Evolutionary conservation across 768 basidiomycete species (phyloP), one percentile per base, ranked within the genome.

Genomic region (Hericium rajendrae): DNA sequence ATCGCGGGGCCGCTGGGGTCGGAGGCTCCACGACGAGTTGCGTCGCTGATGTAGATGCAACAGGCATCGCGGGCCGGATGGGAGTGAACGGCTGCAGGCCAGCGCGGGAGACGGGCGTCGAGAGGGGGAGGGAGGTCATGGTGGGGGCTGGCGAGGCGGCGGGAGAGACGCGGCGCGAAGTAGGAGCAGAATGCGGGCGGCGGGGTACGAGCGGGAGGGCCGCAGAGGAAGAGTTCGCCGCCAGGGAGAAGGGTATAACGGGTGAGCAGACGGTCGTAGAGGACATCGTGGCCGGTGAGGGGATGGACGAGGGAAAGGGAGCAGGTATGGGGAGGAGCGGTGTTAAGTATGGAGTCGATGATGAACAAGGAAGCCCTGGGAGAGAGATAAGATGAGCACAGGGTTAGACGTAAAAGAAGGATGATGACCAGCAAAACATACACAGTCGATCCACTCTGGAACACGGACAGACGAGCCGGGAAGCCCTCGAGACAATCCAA

Each of bases 131-230:
- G 52, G 53, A 38, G 22, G 16, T 49, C 18, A 15, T 54, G 5
- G 57, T 48, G n/a, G 59, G 28, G 13, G 57, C 54, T 8, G 60
- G 53, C 5, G 59, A 57, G 0, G 59, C 38, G 18, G 55, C 37
- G 24, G 60, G 41, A 26, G 60, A 54, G 28, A 32, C 52, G 54
- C 38, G 62, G 63, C 62, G 62, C 59, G 61, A 57, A 38, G 65
- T 69, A 28, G 49, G 62, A 9, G 51, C 38, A 53, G 70, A 67
- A 4, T 73, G 65, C 38, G 65, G 67, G 51, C 84, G 73, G 54
- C 84, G 78, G 39, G 87, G 83, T 54, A 87, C 75, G 53, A 78
- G 72, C 15, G 85, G 85, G n/a, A 86, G 77, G 55, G 85, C 78
- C 8, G 73, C 72, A 2, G 80, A 77, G 37, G 86, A 82, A 32